Evolutionary conservation across 495 filamentous ascomycete genomes (phyloP), one percentile per base, ranked within the genome.

Genomic region (Aspergillus ellipticus): DNA sequence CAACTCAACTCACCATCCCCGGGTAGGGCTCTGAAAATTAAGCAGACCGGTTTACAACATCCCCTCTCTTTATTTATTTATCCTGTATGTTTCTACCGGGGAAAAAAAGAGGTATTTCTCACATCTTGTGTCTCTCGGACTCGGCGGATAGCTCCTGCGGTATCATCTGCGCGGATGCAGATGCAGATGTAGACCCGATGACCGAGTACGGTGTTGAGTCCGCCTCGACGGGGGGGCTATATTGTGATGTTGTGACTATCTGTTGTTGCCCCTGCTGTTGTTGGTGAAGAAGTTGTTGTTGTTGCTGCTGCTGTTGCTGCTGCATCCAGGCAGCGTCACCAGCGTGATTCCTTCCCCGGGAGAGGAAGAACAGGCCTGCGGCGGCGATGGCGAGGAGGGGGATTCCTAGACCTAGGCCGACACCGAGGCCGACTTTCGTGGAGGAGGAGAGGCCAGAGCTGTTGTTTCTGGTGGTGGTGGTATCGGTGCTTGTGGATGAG

Each of bases 381-480:
- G 29, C 55, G 3, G 42, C 49, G 15, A 57, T 39, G 15, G 55
- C 55, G 29, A 57, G 49, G 42, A 43, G 21, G 0, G 55, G 55
- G 21, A 57, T 26, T 2, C 55, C 55, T 9, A 57, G 49, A 21
- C 55, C 55, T 7, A 57, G 31, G n/a, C 55, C 55, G 49, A 57
- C 33, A 42, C 55, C 55, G 19, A 57, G 42, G 17, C 55, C 55
- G 41, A 42, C 42, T 53, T 57, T 57, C 24, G 55, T 42, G 41
- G 17, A 16, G 43, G 55, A 21, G 41, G 49, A 39, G 41, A 57
- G 55, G 42, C 41, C 47, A n/a, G n/a, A n/a, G n/a, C n/a, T n/a
- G n/a, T n/a, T n/a, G n/a, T n/a, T n/a, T n/a, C n/a, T 15, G 26
- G 3, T 31, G 46, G 5, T 29, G 26, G 4, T 31, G 15, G 21